Evolutionary conservation across 805 yeast species (phyloP), one percentile per base, ranked within the genome.

Genomic region (Priceomyces medius): DNA sequence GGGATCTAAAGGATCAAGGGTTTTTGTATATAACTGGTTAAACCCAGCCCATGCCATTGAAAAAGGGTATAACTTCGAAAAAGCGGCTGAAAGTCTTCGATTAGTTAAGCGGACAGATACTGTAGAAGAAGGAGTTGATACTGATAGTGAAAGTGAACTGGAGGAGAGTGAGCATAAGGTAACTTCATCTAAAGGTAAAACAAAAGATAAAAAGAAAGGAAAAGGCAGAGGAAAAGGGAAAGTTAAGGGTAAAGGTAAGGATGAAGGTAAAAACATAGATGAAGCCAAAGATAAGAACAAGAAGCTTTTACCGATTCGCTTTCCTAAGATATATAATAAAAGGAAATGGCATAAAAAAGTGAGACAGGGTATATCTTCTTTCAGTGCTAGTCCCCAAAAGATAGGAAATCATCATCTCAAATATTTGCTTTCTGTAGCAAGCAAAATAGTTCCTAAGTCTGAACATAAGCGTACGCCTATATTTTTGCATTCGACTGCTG

Each of bases 401-500:
- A 62, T 80, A 7, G 82, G 83, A 2, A 65, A 69, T 9, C 72
- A 72, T 26, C 83, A 80, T 51, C 49, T 82, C 10, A 67, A 70
- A 28, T 59, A 66, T 36, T 56, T 83, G n/a, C 60, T 83, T 29
- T 58, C 69, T 2, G 61, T 71, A 20, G 77, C 82, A 5, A 60
- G 71, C 37, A 58, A 69, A 7, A 64, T 79, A 5, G 74, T 83
- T 2, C 90, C 90, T 12, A 63, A 66, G 40, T 75, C 78, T 13
- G 86, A 81, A 54, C 81, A 77, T 38, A 52, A 52, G 7, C 54
- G 88, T 36, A 83, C 90, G 0, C 90, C 90, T 0, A 68, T 83
- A 0, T 82, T 80, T 48, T 55, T 83, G 5, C 87, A 83, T 56
- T 80, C 86, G 0, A 83, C 88, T 0, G 88, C 85, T 0, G 87